Evolutionary conservation across 139 green algal genomes (phyloP).

Genomic region (Chlamydomonas incerta): DNA sequence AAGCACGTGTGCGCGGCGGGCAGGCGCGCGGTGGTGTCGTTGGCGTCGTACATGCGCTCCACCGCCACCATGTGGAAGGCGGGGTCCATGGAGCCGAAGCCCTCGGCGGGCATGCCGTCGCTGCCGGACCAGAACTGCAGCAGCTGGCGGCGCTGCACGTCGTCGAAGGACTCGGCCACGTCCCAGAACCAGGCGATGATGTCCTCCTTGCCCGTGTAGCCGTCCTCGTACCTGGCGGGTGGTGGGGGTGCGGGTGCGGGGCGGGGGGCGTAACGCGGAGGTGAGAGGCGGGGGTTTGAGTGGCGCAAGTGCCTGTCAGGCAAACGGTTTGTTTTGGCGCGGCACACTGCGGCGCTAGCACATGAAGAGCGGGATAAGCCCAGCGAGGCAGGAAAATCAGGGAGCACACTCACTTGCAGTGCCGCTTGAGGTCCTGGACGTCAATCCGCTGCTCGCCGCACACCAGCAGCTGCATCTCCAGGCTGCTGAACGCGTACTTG

Average conservation of each 20-base stretch:
- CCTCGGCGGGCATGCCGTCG: slow-evolving; percentile 73
- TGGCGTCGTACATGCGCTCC: slow-evolving; percentile 70
- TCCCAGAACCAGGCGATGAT: slow-evolving; percentile 74
- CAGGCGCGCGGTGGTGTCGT: slow-evolving; percentile 67
- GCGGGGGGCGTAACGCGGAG: not conserved
- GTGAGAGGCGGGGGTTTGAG: not conserved
- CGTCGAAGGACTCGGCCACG: slow-evolving; percentile 64
- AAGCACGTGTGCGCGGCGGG: slow-evolving; percentile 76
- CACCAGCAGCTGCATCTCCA: slow-evolving; percentile 79
- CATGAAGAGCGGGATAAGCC: too few species aligned
- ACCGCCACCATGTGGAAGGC: slow-evolving; percentile 73
- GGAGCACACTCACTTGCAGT: slow-evolving; percentile 61
- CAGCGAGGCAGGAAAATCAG: too few species aligned
- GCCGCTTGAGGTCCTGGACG: slow-evolving; percentile 55
- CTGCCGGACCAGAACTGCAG: slow-evolving; percentile 75
- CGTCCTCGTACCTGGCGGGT: slow-evolving; percentile 67
- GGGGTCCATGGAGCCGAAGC: slow-evolving; percentile 70
- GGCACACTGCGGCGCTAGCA: too few species aligned
- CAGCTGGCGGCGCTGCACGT: slow-evolving; percentile 64
- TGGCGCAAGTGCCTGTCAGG: too few species aligned
- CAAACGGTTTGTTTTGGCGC: too few species aligned
- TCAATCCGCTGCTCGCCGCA: slow-evolving; percentile 71
- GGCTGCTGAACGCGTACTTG: slow-evolving; percentile 82
- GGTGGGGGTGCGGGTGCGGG: not conserved
- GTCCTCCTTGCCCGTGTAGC: slow-evolving; percentile 73